Conservation (phyloP, 2,329 filamentous ascomycete species). For the Spiromastix sp. region DNA sequence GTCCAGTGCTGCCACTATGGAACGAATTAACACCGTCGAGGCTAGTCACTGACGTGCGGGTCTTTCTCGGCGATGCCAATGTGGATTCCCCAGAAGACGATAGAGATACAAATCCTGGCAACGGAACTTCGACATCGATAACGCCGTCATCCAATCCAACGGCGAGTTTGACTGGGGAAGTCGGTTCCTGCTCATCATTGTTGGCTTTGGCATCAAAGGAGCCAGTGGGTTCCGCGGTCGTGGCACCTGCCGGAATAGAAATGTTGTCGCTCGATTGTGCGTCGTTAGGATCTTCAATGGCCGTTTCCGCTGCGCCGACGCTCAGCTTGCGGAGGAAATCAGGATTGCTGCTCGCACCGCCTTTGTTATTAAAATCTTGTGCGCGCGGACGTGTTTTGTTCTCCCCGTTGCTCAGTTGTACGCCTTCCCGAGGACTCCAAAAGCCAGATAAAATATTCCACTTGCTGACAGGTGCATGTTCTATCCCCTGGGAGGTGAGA, state of each 20-base stretch:
- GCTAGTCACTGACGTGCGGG: slow-evolving; percentile 40
- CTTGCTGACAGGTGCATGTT: slow-evolving; percentile 42
- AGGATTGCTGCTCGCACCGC: no score
- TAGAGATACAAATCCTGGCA: slow-evolving; percentile 41
- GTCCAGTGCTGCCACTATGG: slow-evolving; percentile 29
- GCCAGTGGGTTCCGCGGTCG: slow-evolving; percentile 13
- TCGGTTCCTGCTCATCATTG: slow-evolving; percentile 22
- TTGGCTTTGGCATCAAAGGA: slow-evolving; percentile 20
- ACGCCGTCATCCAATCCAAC: slow-evolving; percentile 46
- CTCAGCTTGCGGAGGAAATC: no score
- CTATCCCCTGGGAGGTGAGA: slow-evolving; percentile 34
- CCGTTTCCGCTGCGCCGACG: no score
- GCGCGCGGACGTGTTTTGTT: no score
- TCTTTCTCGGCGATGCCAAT: slow-evolving; percentile 32
- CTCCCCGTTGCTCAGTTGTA: no score
- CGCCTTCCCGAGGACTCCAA: slow-evolving; percentile 41
- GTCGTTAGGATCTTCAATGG: slow-evolving; percentile 13
- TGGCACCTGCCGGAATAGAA: slow-evolving; percentile 21
- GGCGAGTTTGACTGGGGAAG: slow-evolving; percentile 41
- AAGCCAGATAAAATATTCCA: slow-evolving; percentile 46
- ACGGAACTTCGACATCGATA: slow-evolving; percentile 49
- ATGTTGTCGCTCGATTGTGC: slow-evolving; percentile 24
- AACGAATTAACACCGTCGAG: slow-evolving; percentile 39
- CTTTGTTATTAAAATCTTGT: no score
- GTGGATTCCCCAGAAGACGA: slow-evolving; percentile 37